Percentiles rank a stretch among this genome's conserved stretches.
These are phyloP conservation scores for Aspergillus coremiiformis DNA, from an alignment of 495 filamentous ascomycete genomes.

Conservation along the genomic window DNA sequence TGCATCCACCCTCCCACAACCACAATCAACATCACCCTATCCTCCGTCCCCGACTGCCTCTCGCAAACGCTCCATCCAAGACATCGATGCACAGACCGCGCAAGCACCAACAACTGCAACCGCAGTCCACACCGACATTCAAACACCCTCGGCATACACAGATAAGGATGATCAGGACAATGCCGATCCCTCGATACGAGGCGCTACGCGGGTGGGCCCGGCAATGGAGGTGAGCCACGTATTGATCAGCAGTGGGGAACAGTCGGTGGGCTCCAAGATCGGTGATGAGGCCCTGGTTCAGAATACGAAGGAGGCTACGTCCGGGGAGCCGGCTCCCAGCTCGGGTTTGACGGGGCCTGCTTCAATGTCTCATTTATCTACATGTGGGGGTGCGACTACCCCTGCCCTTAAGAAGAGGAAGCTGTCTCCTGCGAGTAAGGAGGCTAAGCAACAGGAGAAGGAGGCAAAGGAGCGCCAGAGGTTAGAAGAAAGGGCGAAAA, in stretches of 20 bases:
- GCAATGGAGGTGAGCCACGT: background rate
- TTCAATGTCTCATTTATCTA: background rate
- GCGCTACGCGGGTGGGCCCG: background rate
- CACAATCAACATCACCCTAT: constrained; percentile 6
- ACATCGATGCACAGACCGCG: constrained; percentile 12
- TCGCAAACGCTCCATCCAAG: constrained; percentile 28
- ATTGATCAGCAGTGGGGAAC: background rate
- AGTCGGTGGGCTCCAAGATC: background rate
- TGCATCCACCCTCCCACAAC: background rate
- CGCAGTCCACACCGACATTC: constrained; percentile 19
- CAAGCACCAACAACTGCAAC: constrained; percentile 21
- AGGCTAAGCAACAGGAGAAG: constrained; percentile 40
- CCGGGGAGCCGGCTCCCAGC: constrained; percentile 1
- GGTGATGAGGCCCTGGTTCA: background rate
- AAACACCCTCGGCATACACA: background rate
- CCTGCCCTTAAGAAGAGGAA: constrained; percentile 44
- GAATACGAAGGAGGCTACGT: background rate
- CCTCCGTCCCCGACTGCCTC: constrained; percentile 10
- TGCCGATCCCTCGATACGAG: background rate
- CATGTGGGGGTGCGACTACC: background rate
- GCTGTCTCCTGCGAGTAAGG: constrained; percentile 45
- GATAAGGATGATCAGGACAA: constrained; percentile 26
- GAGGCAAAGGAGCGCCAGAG: constrained; percentile 39
- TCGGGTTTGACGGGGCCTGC: background rate
- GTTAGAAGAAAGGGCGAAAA: constrained; percentile 37